A percentile compares a stretch with the other conserved stretches of the same genome.
phyloP scores from a whole-genome alignment of 495 filamentous ascomycete species.

The Neurospora intermedia region DNA sequence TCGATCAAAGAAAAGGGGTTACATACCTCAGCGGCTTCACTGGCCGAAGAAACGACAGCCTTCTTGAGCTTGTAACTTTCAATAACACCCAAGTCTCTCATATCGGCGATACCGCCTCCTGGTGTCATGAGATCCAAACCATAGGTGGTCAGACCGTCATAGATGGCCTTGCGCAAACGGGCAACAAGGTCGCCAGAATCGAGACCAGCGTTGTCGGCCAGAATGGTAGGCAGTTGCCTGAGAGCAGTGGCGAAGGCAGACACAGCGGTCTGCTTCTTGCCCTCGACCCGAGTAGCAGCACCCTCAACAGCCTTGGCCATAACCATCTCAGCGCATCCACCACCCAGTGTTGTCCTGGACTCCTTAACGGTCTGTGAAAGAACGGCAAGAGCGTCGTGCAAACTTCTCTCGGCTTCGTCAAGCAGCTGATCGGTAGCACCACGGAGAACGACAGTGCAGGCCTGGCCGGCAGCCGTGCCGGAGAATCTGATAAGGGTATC shows the following conservation, averaged over 20 bases:
- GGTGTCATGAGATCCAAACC: constrained; percentile 83
- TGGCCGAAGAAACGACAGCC: constrained; percentile 88
- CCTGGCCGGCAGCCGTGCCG: constrained; percentile 84
- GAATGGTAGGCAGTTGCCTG: constrained; percentile 87
- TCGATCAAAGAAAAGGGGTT: neutral
- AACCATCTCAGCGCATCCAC: constrained; percentile 95
- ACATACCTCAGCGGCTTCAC: constrained; percentile 89
- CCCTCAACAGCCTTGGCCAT: constrained; percentile 98
- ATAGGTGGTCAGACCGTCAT: constrained; percentile 83
- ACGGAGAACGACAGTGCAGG: constrained; percentile 93
- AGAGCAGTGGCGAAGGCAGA: constrained; percentile 81
- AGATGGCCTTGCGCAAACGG: constrained; percentile 82
- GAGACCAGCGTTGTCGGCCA: constrained; percentile 94
- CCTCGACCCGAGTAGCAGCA: constrained; percentile 84
- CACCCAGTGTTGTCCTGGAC: constrained; percentile 85
- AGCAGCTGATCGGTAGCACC: constrained; percentile 94
- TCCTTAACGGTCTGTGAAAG: constrained; percentile 95
- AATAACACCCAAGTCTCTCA: constrained; percentile 90
- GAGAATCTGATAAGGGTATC: constrained; percentile 96
- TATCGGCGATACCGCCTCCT: constrained; percentile 89
- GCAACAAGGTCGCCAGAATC: constrained; percentile 92
- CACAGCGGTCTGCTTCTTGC: constrained; percentile 92
- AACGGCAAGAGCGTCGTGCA: constrained; percentile 94
- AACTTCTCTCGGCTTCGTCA: constrained; percentile 89
- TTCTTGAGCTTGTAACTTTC: constrained; percentile 98